These are phyloP conservation scores for Lentinula sp. DNA, from an alignment of 768 basidiomycete species.

Conservation along the genomic window DNA sequence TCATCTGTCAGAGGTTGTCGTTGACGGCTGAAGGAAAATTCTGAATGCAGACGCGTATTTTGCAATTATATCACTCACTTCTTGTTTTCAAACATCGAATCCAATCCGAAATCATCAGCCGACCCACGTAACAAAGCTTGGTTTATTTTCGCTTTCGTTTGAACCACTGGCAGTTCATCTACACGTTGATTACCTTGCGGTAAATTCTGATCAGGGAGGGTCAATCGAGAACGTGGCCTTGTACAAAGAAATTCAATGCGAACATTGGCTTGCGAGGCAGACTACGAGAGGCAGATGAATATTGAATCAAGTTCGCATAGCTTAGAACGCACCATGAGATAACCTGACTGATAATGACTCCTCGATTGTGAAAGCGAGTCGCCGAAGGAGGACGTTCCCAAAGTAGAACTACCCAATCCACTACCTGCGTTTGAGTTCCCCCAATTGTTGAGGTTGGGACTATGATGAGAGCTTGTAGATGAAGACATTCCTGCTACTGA, in stretches of 20 bases:
- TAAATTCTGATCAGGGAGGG: slow-evolving; percentile 24
- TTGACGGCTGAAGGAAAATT: slow-evolving; percentile 29
- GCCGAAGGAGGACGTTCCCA: slow-evolving; percentile 40
- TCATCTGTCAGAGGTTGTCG: slow-evolving; percentile 53
- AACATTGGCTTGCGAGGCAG: slow-evolving; percentile 59
- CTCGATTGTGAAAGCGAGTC: slow-evolving; percentile 68
- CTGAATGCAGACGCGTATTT: not conserved
- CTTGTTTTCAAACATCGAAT: slow-evolving; percentile 79
- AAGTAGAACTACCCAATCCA: slow-evolving; percentile 25
- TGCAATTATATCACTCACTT: slow-evolving; percentile 29
- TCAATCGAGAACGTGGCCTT: not conserved
- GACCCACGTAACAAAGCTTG: slow-evolving; percentile 58
- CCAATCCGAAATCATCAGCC: slow-evolving; percentile 72
- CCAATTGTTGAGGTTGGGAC: slow-evolving; percentile 48
- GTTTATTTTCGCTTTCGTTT: slow-evolving; percentile 79
- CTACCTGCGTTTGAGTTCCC: slow-evolving; percentile 36
- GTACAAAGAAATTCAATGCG: slow-evolving; percentile 9
- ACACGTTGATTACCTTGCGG: slow-evolving; percentile 55
- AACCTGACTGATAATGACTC: slow-evolving; percentile 76
- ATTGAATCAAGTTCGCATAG: not conserved
- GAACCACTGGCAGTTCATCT: slow-evolving; percentile 71
- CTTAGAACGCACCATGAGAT: slow-evolving; percentile 59
- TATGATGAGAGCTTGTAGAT: slow-evolving; percentile 40
- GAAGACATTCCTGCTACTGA: slow-evolving; percentile 58
- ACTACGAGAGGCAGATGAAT: slow-evolving; percentile 30